Percentiles rank a stretch among this genome's conserved stretches.
phyloP scores from a whole-genome alignment of 2,329 filamentous ascomycete genomes.

The Lasiodiplodia hormozganensis region DNA sequence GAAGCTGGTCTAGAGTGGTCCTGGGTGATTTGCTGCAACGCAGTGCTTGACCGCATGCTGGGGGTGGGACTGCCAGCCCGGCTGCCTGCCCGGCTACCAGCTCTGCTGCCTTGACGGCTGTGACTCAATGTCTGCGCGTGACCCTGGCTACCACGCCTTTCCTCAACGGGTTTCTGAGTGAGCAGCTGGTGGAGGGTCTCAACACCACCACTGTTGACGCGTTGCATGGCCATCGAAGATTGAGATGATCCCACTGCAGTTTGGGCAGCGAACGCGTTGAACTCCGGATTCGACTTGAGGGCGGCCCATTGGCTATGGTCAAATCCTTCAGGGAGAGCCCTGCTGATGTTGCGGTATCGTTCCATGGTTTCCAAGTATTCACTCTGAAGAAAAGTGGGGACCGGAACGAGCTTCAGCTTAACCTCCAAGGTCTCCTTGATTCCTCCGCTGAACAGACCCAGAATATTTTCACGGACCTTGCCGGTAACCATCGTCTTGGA shows the following conservation, averaged over 20 bases:
- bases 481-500: slow-evolving; percentile 82
- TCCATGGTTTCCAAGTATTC: slow-evolving; percentile 68
- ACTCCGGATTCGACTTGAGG: slow-evolving; percentile 70
- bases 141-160: slow-evolving; percentile 38
- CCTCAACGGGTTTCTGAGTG: slow-evolving; percentile 40
- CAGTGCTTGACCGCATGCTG: slow-evolving; percentile 46
- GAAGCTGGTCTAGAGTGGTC: slow-evolving; percentile 47
- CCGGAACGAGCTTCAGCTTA: slow-evolving; percentile 82
- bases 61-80: slow-evolving; percentile 54
- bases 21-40: slow-evolving; percentile 40
- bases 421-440: slow-evolving; percentile 91
- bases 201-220: slow-evolving; percentile 39
- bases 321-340: slow-evolving; percentile 64
- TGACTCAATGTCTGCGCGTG: slow-evolving; percentile 36
- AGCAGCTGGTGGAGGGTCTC: slow-evolving; percentile 49
- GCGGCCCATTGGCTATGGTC: slow-evolving; percentile 80
- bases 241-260: slow-evolving; percentile 33
- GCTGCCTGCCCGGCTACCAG: slow-evolving; percentile 42
- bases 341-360: slow-evolving; percentile 65
- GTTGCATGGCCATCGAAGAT: slow-evolving; percentile 32
- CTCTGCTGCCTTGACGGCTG: slow-evolving; percentile 47
- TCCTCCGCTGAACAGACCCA: slow-evolving; percentile 83
- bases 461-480: slow-evolving; percentile 83
- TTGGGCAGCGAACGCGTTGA: slow-evolving; percentile 32
- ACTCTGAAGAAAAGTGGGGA: slow-evolving; percentile 69